A percentile compares a stretch with the other conserved stretches of the same genome.
Conservation (phyloP, 2,329 filamentous ascomycete species). For the Ilyonectria mors-panacis region DNA sequence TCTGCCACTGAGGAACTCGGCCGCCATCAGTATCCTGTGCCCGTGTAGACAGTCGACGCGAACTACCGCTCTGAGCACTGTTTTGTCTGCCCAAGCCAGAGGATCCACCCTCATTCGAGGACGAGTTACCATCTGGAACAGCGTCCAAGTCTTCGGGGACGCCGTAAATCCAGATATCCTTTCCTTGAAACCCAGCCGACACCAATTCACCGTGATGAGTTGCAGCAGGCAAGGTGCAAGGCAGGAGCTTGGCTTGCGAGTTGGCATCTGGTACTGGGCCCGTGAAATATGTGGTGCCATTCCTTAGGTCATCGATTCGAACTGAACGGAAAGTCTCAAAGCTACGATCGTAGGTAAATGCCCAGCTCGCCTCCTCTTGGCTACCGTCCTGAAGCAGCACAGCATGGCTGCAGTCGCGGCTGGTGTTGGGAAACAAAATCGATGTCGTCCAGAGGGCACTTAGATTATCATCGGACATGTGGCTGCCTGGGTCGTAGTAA, state of each 20-base stretch:
- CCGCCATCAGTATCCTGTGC: constrained; percentile 49
- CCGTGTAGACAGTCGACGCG: constrained; percentile 52
- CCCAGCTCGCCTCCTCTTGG: constrained; percentile 79
- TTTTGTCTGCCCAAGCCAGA: constrained; percentile 50
- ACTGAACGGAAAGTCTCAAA: constrained; percentile 86
- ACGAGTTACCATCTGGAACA: constrained; percentile 60
- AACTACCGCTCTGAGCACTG: constrained; percentile 48
- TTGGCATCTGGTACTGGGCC: constrained; percentile 72
- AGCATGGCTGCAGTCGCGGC: constrained; percentile 83
- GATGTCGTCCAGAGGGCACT: constrained; percentile 88
- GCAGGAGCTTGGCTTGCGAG: constrained; percentile 72
- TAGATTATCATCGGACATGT: constrained; percentile 76
- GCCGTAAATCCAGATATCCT: constrained; percentile 84
- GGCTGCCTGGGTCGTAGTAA: constrained; percentile 81
- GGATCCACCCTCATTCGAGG: constrained; percentile 41
- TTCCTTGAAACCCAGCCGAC: constrained; percentile 79
- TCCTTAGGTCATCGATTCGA: constrained; percentile 80
- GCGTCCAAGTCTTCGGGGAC: constrained; percentile 81
- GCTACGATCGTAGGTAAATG: constrained; percentile 82
- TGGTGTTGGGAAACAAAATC: constrained; percentile 87
- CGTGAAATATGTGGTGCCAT: constrained; percentile 85
- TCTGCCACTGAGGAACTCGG: constrained; percentile 76
- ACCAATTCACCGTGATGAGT: constrained; percentile 80
- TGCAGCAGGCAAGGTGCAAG: constrained; percentile 78
- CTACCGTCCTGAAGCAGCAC: constrained; percentile 75